phyloP scores from a whole-genome alignment of 2,329 filamentous ascomycete species.

The Penicillium concentricum region DNA sequence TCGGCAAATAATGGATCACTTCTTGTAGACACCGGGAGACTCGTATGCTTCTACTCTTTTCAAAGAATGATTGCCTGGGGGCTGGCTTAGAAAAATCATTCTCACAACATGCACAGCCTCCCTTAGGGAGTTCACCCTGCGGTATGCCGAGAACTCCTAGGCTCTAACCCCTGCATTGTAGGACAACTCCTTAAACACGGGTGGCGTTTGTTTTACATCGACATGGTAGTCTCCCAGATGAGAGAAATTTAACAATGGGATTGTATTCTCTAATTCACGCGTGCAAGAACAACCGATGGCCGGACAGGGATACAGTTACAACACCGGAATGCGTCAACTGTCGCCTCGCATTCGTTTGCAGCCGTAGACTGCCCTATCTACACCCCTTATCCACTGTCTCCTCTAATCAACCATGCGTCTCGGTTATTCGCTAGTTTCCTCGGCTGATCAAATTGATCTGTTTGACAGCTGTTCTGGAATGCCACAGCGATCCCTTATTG shows the following conservation, averaged over 20 bases:
- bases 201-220: too few species aligned
- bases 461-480: constrained; percentile 19
- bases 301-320: constrained; percentile 15
- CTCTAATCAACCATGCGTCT: not conserved
- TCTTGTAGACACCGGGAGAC: not conserved
- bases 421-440: not conserved
- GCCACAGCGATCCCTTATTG: constrained; percentile 14
- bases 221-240: too few species aligned
- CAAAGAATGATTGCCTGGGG: not conserved
- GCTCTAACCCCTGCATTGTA: not conserved
- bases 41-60: not conserved
- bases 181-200: not conserved
- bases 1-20: not conserved
- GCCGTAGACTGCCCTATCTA: constrained; percentile 1
- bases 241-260: not conserved
- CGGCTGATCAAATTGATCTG: constrained; percentile 3
- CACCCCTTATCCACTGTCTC: not conserved
- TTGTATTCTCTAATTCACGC: not conserved
- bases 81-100: too few species aligned
- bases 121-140: not conserved
- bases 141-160: not conserved
- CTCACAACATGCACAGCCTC: not conserved
- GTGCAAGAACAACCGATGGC: not conserved
- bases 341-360: constrained; percentile 17
- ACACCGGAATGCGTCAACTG: constrained; percentile 16